Conservation (phyloP, 1,284 basidiomycete genomes). For the Vanrija pseudolonga region DNA sequence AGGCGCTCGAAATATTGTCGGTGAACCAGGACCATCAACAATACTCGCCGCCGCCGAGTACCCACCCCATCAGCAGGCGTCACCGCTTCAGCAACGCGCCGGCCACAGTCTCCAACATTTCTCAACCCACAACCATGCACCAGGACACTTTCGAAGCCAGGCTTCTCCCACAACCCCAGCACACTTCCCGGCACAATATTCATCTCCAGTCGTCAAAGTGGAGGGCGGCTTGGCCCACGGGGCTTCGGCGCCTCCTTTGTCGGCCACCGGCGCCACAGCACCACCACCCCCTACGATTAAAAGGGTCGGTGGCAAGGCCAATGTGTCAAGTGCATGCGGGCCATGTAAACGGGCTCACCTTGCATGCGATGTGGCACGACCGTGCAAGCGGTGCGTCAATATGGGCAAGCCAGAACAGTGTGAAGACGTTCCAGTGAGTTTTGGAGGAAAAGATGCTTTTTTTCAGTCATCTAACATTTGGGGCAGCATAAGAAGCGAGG, state of each 20-base stretch:
- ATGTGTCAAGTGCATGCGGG: conserved; percentile 39
- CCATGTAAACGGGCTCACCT: conserved; percentile 46
- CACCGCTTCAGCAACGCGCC: background rate
- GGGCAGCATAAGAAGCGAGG: conserved; percentile 45
- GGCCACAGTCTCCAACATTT: too few species aligned
- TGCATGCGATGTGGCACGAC: conserved; percentile 42
- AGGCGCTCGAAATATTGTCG: conserved; percentile 22
- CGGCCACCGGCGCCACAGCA: background rate
- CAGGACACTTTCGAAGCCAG: too few species aligned
- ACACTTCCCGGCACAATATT: too few species aligned
- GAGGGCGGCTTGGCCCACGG: too few species aligned
- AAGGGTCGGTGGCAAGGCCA: conserved; percentile 30
- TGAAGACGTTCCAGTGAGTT: conserved; percentile 45
- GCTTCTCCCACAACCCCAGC: too few species aligned
- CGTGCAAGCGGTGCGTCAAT: conserved; percentile 46
- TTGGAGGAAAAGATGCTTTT: background rate
- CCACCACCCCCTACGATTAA: conserved; percentile 9
- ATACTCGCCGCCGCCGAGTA: background rate
- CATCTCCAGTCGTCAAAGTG: too few species aligned
- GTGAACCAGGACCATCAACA: conserved; percentile 11
- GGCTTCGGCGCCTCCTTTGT: too few species aligned
- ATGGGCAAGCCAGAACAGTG: conserved; percentile 44
- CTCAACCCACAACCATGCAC: too few species aligned
- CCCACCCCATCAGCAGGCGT: background rate
- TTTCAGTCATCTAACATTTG: background rate